Evolutionary conservation across 1,139 yeast species (phyloP), one percentile per base, ranked within the genome.

Genomic region (Hyphopichia fennica): DNA sequence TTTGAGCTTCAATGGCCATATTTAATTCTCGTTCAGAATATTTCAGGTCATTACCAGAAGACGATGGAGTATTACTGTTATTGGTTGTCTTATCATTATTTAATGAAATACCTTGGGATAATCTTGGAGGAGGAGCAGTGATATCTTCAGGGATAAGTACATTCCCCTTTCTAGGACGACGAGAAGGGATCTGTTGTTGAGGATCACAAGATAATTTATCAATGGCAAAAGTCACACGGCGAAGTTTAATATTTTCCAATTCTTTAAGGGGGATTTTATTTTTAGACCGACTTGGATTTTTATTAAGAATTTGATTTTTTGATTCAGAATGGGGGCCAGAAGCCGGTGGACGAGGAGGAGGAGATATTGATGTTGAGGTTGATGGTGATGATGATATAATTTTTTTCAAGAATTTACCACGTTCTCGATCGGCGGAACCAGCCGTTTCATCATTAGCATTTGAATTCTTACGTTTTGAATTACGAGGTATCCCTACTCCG

Each of bases 131-230:
- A 1, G 81, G 81, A 0, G 84, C 84, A 31, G 72, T 60, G 29
- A 83, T 53, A 54, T 86, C 93, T 38, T 84, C 88, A 0, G 91
- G 89, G 11, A 89, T 80, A 31, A 85, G 59, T 7, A 90, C 91
- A 55, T 87, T 84, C 3, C 97, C 97, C 50, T 77, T 77, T 49
- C 79, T 77, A 2, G 97, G 97, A 46, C 84, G 77, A 51, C 96
- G 70, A 1, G 96, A 86, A 1, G 98, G 98, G 46, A 91, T 87
- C 60, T 90, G 97, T 57, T 91, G 98, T 32, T 96, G 97, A 1
- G 98, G 98, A 60, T 91, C 97, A 47, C 71, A 74, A 1, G 73
- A 66, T 40, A 89, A 73, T 45, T 82, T 77, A 47, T 86, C 84
- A 13, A 86, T 69, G 1, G 95, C 87, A 62, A 91, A 91, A 2